Conservation (phyloP, 331 rosid genomes). For the Ulmus americana region DNA sequence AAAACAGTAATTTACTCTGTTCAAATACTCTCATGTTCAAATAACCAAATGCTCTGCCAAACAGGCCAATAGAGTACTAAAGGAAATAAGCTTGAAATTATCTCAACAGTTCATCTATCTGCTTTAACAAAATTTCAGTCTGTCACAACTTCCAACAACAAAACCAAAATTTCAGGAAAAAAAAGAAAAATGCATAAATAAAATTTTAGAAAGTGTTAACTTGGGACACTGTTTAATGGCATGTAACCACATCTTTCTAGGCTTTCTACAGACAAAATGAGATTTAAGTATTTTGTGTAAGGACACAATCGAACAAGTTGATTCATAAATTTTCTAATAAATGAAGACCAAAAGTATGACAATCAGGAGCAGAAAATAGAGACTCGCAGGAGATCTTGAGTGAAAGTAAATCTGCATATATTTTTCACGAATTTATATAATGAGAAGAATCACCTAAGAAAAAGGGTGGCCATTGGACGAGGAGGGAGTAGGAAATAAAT, state of each 20-base stretch:
- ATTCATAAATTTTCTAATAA: neutral
- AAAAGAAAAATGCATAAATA: neutral
- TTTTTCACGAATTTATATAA: neutral
- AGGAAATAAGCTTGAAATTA: neutral
- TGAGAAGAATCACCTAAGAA: neutral
- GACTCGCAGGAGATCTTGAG: neutral
- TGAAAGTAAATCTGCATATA: too few relatives aligned
- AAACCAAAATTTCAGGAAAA: neutral
- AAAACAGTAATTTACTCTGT: too few relatives aligned
- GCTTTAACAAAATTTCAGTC: neutral
- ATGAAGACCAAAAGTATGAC: neutral
- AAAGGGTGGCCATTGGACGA: neutral
- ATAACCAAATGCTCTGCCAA: neutral
- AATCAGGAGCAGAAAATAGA: neutral
- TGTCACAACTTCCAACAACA: neutral
- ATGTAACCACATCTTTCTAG: neutral
- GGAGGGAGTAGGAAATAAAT: neutral
- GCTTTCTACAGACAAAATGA: neutral
- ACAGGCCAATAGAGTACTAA: neutral
- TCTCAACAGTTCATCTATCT: neutral
- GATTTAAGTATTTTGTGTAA: neutral
- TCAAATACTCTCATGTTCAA: too few relatives aligned
- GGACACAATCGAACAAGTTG: neutral
- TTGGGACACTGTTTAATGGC: neutral
- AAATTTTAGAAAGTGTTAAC: neutral